phyloP scores from a whole-genome alignment of 2,329 filamentous ascomycete genomes.

The Trichophyton benhamiae region DNA sequence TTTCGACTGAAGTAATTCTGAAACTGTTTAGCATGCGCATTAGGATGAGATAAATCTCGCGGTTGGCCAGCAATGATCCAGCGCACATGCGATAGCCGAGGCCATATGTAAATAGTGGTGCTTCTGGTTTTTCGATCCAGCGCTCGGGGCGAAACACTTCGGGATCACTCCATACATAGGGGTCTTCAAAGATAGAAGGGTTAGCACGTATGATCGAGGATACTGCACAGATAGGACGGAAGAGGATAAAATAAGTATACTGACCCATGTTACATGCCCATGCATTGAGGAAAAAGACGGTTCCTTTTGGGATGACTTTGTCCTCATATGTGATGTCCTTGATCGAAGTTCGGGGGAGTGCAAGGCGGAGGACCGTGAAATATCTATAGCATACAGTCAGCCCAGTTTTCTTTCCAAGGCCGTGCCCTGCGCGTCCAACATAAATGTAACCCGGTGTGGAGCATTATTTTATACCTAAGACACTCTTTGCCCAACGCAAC shows the following conservation, averaged over 20 bases:
- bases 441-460: neutral
- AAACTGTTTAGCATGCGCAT: constrained; percentile 52
- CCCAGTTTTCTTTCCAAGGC: neutral
- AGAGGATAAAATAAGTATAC: constrained; percentile 13
- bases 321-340: constrained; percentile 48
- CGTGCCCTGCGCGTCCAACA: neutral
- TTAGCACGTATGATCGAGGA: neutral
- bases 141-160: constrained; percentile 49
- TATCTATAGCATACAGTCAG: constrained; percentile 29
- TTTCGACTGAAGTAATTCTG: constrained; percentile 42
- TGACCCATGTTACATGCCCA: constrained; percentile 59
- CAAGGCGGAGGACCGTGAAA: constrained; percentile 51
- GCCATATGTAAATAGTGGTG: constrained; percentile 53
- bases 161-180: constrained; percentile 46
- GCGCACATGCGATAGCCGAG: constrained; percentile 58
- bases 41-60: constrained; percentile 53
- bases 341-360: constrained; percentile 49
- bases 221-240: neutral
- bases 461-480: constrained; percentile 31
- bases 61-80: constrained; percentile 49
- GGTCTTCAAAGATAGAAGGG: constrained; percentile 27
- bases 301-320: constrained; percentile 48
- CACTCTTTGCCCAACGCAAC: constrained; percentile 53
- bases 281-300: constrained; percentile 53
- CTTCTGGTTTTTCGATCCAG: constrained; percentile 52